These are phyloP conservation scores for Saccharomycopsis oosterbeekiorum DNA, from an alignment of 805 yeast genomes.

Conservation along the genomic window DNA sequence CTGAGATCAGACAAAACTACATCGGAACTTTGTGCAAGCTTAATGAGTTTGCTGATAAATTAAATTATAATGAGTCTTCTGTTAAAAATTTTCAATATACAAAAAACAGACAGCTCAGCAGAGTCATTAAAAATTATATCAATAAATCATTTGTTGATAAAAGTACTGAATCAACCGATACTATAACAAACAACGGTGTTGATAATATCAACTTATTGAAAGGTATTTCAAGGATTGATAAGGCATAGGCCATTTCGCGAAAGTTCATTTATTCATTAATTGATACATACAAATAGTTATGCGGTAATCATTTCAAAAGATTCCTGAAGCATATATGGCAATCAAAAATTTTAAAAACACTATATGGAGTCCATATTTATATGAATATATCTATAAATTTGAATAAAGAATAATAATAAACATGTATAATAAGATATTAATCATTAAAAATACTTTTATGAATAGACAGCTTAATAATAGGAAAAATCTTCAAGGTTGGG, in stretches of 20 bases:
- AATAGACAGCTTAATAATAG: no score
- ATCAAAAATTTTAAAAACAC: no score
- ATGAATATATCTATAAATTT: no score
- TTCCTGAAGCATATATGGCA: background rate
- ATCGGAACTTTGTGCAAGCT: constrained; percentile 3
- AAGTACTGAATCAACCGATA: background rate
- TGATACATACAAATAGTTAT: background rate
- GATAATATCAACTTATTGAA: constrained; percentile 28
- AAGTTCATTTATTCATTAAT: background rate
- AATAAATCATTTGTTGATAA: background rate
- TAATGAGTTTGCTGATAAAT: constrained; percentile 9
- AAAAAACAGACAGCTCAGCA: constrained; percentile 19
- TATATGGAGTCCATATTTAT: no score
- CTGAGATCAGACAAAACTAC: constrained; percentile 2
- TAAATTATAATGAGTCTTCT: constrained; percentile 15
- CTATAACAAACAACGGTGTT: constrained; percentile 21
- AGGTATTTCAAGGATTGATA: constrained; percentile 26
- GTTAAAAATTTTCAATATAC: constrained; percentile 17
- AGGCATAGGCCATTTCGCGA: background rate
- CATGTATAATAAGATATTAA: no score
- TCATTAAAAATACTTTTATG: no score
- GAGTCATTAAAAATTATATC: constrained; percentile 19
- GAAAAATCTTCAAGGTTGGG: background rate
- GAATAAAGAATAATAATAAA: no score
- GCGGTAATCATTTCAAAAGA: background rate